Evolutionary conservation across 192 early-diverging fungal species (phyloP), one percentile per base, ranked within the genome.

Genomic region (Bifiguratus adelaidae): DNA sequence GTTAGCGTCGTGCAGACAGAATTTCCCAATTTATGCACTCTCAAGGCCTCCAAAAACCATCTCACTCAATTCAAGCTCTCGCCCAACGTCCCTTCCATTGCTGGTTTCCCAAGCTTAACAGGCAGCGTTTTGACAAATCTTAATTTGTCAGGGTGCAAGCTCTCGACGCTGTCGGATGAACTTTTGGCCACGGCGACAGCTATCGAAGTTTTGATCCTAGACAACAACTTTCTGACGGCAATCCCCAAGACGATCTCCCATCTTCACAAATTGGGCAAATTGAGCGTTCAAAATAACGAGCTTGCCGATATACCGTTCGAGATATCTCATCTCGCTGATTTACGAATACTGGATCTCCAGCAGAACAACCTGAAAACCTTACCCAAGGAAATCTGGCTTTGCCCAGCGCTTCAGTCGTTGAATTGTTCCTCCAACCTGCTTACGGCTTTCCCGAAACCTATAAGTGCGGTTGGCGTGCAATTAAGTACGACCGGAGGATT

Each of bases 391-490:
- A 82, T 90, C 13, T 90, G 88, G 88, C 50, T 71, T 28, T 87
- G 86, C 57, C 58, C 70, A 33, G 73, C 67, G 16, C 71, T 94
- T 16, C 60, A 60, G 27, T 50, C 64, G 8, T 60, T 94, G n/a
- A 94, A 92, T 42, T 73, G 74, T 21, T 86, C 80, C 1, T 89
- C 85, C 15, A 94, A 94, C 44, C 50, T 86, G 29, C 61, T 94
- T 6, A 86, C 84, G 50, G 58, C 64, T 23, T 91, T 94, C 67
- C 89, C 88, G 16, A 73, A 80, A 29, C 88, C 88, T 12, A 71
- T 50, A 27, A 51, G 52, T 11, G 50, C 57, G 9, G 47, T 50
- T 8, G 58, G 58, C 30, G 46, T 71, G 45, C 70, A 65, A 53
- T 47, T 73, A 7, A 71, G 69, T 40, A 65, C 50, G 23, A 47